Evolutionary conservation across 257 asterid species (phyloP), one percentile per base, ranked within the genome.

Genomic region (Linderniella brevidens): DNA sequence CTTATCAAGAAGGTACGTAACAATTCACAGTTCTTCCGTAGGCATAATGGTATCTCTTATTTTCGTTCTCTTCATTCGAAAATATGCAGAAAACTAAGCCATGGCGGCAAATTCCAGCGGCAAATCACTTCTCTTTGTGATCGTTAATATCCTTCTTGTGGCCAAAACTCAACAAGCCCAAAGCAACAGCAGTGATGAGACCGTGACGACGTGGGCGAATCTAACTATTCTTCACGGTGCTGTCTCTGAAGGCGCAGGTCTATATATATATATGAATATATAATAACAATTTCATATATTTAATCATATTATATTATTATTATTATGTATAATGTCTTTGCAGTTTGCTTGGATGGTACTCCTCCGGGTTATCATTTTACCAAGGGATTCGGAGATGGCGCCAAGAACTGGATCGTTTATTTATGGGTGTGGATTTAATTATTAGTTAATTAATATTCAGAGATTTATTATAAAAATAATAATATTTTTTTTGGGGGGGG

Each of bases 341-440:
- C 77, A 75, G 94, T 82, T 17, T 82, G 94, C 66, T 32, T 82
- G 64, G 94, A 82, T 61, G 94, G 94, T 45, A 40, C 79, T 63
- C 92, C 94, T 40, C 87, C 94, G 4, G 92, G 84, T 0, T 82
- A 82, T 65, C 79, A 79, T 64, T 20, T 76, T 0, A 71, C 71
- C 37, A 59, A 49, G 46, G 87, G 94, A 58, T 65, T 8, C 36
- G 92, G 81, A 29, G 41, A 66, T 5, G 94, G 94, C 20, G 46
- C 58, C 37, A 60, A 76, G 55, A 82, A 51, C 47, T 82, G 94
- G 94, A 50, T 82, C 9, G 66, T 79, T 60, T 82, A 75, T 20
- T 15, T 82, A 11, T 86, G 79, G 92, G 94, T 82, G 37, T 15
- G 56, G 37, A 4, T 42, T 19, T 15, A 40, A 11, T 14, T 16